Evolutionary conservation across 208 protist species (phyloP).

Genomic region (Trypanosomatidae sp.): DNA sequence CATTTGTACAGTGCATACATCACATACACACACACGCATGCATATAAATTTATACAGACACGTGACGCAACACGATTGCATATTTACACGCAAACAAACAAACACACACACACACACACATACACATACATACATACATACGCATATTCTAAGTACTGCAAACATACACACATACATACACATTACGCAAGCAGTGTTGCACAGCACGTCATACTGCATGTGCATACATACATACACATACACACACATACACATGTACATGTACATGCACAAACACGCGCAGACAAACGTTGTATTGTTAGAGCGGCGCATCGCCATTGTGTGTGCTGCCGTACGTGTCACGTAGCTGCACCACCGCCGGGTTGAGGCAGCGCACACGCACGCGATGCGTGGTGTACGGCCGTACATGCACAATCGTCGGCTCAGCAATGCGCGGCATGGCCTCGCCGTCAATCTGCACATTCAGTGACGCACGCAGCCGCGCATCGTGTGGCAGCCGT

Average conservation of each 20-base stretch:
- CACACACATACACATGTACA: too few relatives aligned
- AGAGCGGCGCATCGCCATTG: too few relatives aligned
- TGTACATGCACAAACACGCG: too few relatives aligned
- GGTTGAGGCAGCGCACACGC: slow-evolving; percentile 47
- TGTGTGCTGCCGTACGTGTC: too few relatives aligned
- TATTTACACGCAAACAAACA: slow-evolving; percentile 1
- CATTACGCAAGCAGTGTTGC: too few relatives aligned
- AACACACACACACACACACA: slow-evolving; percentile 2
- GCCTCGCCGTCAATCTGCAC: slow-evolving; percentile 75
- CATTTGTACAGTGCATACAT: not conserved
- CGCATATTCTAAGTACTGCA: not conserved
- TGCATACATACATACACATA: too few relatives aligned
- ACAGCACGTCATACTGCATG: too few relatives aligned
- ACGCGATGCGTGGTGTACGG: slow-evolving; percentile 10
- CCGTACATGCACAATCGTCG: slow-evolving; percentile 41
- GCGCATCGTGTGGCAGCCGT: slow-evolving; percentile 8
- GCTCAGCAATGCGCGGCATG: slow-evolving; percentile 26
- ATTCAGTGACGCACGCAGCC: slow-evolving; percentile 18
- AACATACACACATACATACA: too few relatives aligned
- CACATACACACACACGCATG: not conserved
- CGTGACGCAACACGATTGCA: not conserved
- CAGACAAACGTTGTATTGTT: too few relatives aligned
- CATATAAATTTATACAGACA: slow-evolving; percentile 4
- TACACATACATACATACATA: slow-evolving; percentile 3
- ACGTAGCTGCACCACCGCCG: slow-evolving; percentile 26